Conservation (phyloP, 2,329 filamentous ascomycete species). For the Parafenestella ontariensis region DNA sequence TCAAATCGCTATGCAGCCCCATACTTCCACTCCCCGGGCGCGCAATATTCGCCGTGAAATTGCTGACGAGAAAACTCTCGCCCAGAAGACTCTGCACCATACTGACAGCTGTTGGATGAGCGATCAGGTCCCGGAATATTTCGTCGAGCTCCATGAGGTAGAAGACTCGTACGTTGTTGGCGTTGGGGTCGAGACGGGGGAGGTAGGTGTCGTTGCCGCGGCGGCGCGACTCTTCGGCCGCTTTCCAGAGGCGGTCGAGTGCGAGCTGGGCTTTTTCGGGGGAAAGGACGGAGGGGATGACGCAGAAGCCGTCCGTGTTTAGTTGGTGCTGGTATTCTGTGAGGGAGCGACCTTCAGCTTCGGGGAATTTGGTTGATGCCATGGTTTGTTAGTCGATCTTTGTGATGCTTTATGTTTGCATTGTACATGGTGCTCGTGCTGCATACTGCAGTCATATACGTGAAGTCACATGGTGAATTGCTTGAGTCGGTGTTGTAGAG, state of each 20-base stretch:
- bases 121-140: slow-evolving; percentile 37
- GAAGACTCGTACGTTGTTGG: slow-evolving; percentile 40
- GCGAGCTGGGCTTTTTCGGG: slow-evolving; percentile 18
- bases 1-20: slow-evolving; percentile 46
- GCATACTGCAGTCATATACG: not conserved
- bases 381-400: not conserved
- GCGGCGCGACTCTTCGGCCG: slow-evolving; percentile 25
- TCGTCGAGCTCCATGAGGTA: slow-evolving; percentile 40
- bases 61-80: slow-evolving; percentile 41
- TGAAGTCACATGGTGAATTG: not conserved
- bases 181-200: slow-evolving; percentile 37
- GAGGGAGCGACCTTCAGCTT: slow-evolving; percentile 14
- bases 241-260: slow-evolving; percentile 33
- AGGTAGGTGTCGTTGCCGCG: slow-evolving; percentile 33
- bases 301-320: slow-evolving; percentile 32
- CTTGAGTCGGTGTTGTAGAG: not conserved
- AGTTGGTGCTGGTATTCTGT: slow-evolving; percentile 16
- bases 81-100: slow-evolving; percentile 40
- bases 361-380: slow-evolving; percentile 15
- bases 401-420: too few species aligned
- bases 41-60: slow-evolving; percentile 49
- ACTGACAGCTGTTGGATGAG: slow-evolving; percentile 33
- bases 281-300: slow-evolving; percentile 30
- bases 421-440: not conserved
- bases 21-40: slow-evolving; percentile 36